Evolutionary conservation across 2,329 filamentous ascomycete genomes (phyloP), one percentile per base, ranked within the genome.

Genomic region (Colletotrichum sp.): DNA sequence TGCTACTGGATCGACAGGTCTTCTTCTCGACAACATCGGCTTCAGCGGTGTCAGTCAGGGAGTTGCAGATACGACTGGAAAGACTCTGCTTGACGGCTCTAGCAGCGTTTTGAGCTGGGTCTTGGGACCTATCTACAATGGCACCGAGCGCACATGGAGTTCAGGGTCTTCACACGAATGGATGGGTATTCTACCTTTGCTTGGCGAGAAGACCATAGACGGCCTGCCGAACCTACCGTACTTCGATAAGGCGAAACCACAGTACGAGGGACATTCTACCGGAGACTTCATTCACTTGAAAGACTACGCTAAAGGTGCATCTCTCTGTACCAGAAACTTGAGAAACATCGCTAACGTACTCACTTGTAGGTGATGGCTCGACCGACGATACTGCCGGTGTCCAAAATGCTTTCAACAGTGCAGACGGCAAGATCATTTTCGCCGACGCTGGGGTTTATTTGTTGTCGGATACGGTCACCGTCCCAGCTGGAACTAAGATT

Each of bases 211-310:
- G 7, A 28, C 52, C 26, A 28, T 24, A 14, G 52, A 24, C 0
- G 52, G 52, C 2, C 4, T 14, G 16, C 28, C 26, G 0, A 34
- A 21, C 18, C 34, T 32, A 1, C 24, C 14, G 9, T 91, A 85
- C 79, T 90, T 87, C 78, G 81, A 86, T 68, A 84, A 85, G 4
- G 86, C 89, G 4, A 92, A 91, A 80, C 90, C 90, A 12, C 89
- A 91, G 75, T 91, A 91, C 77, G 84, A 86, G 24, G 80, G 74
- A 2, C 12, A 21, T 5, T 7, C 64, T 3, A 58, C 71, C 1
- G 38, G 38, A 5, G 70, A 75, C 55, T 80, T 81, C 34, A 7
- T 81, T 7, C 71, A 80, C 21, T 30, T 66, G 2, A 66, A 66
- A 18, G 18, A 34, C 18, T 71, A 24, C 16, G 52, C 52, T 16